Evolutionary conservation across 257 asterid genomes (phyloP).

Genomic region (Primulina tabacum): DNA sequence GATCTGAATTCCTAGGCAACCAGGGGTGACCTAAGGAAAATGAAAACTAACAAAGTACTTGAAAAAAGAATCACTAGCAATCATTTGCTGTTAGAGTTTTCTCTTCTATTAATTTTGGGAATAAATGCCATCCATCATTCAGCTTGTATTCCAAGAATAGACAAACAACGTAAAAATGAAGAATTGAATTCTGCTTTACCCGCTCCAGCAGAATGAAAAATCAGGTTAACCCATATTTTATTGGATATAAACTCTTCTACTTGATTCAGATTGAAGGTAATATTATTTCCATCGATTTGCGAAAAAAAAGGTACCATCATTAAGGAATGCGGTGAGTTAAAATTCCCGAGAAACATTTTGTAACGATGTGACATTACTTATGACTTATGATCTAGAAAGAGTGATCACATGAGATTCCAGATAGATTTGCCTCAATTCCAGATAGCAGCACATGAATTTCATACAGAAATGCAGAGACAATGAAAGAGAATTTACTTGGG

Average conservation of each 20-base stretch:
- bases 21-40: not conserved
- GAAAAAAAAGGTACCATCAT: slow-evolving; percentile 2
- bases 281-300: not conserved
- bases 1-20: not conserved
- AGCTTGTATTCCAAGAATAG: not conserved
- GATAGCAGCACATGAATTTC: slow-evolving; percentile 4
- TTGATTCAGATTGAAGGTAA: not conserved
- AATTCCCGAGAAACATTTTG: not conserved
- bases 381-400: not conserved
- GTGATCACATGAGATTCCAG: not conserved
- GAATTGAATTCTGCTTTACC: not conserved
- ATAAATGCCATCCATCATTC: not conserved
- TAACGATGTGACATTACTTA: not conserved
- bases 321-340: not conserved
- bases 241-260: not conserved
- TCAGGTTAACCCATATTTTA: not conserved
- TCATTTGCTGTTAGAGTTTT: not conserved
- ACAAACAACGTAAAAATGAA: not conserved
- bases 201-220: not conserved
- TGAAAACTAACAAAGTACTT: not conserved
- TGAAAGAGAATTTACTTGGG: slow-evolving; percentile 67
- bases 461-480: slow-evolving; percentile 11
- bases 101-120: not conserved
- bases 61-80: not conserved
- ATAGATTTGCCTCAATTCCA: not conserved